Conservation (phyloP, 2,329 filamentous ascomycete species). For the Huntiella decipiens region DNA sequence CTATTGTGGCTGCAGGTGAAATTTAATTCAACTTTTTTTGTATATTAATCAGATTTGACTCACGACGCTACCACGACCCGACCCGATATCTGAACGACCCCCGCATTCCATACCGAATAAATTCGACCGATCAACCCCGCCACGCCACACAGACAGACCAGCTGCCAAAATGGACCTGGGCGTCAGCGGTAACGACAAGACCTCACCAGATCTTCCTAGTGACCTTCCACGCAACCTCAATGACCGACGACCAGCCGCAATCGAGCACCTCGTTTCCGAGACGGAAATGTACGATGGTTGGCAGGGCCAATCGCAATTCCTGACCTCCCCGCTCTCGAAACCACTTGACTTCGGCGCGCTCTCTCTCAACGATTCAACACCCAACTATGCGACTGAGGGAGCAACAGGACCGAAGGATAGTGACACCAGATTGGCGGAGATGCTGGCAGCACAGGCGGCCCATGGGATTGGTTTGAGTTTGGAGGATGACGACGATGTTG, state of each 20-base stretch:
- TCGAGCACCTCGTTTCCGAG: constrained; percentile 47
- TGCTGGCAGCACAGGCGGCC: constrained; percentile 86
- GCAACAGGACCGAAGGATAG: constrained; percentile 47
- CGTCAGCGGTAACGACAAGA: constrained; percentile 27
- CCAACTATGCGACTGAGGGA: constrained; percentile 43
- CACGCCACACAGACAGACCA: constrained; percentile 1
- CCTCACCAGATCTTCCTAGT: constrained; percentile 41
- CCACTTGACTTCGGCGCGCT: constrained; percentile 68
- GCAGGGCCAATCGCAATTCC: constrained; percentile 95
- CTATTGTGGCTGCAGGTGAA: too few species aligned
- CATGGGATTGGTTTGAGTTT: constrained; percentile 55
- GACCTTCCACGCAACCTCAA: constrained; percentile 86
- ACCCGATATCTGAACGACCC: too few species aligned
- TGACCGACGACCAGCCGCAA: constrained; percentile 55
- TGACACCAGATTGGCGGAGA: constrained; percentile 78
- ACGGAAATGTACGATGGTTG: constrained; percentile 98
- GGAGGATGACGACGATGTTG: constrained; percentile 63
- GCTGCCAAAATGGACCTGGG: constrained; percentile 38
- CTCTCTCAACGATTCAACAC: constrained; percentile 50
- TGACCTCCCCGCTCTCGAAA: constrained; percentile 71
- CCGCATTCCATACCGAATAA: too few species aligned
- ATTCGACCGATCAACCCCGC: not conserved
- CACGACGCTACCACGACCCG: too few species aligned
- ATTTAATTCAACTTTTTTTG: too few species aligned
- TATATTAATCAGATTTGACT: too few species aligned